Base-by-base conservation (phyloP, 129 eudicot genomes). In the Ambrosia trifida region DNA sequence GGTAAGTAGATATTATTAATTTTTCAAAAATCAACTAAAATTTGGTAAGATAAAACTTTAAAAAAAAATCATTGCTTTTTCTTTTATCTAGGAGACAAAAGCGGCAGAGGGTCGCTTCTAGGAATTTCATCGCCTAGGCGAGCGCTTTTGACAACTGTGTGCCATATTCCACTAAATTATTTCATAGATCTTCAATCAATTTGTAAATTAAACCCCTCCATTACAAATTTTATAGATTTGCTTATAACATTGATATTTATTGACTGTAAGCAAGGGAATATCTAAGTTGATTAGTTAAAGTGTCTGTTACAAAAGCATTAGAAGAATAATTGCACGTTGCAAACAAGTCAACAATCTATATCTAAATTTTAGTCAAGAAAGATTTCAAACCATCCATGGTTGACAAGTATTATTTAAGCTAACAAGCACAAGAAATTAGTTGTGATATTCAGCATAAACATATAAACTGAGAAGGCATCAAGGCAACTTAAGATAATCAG, bases 321-420 rank as follows among this genome's bases (percentile, higher is more conserved):
- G 32, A 24, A 24, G 28, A 24, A 24, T 24, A 24, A 24, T 24
- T 24, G 28, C 28, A 24, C 0, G 0, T 24, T 24, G 0, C 28
- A 24, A 24, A 24, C 28, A 58, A 65, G n/a, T 32, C 43, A 53
- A 11, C 49, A 66, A 40, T 65, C 45, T 28, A 64, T 28, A 35
- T 20, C 72, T 41, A 65, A 44, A 53, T 51, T 30, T 41, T 65
- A 40, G 32, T 63, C 54, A 52, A 52, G 35, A 74, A 74, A 66
- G 65, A 64, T 32, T 35, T 61, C 61, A 18, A 62, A 12, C 51
- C 70, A 35, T 62, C 46, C 45, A 51, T 56, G 66, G 75, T 20
- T 70, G 11, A 70, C 52, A 66, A 40, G 69, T 20, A 62, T 50
- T 24, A 40, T 51, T 20, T 53, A 46, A 51, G 50, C 30, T n/a